Percentiles rank a stretch among this genome's conserved stretches.
Evolutionary conservation across 2,329 filamentous ascomycete species (phyloP).

Genomic region (Didymella pinodella): DNA sequence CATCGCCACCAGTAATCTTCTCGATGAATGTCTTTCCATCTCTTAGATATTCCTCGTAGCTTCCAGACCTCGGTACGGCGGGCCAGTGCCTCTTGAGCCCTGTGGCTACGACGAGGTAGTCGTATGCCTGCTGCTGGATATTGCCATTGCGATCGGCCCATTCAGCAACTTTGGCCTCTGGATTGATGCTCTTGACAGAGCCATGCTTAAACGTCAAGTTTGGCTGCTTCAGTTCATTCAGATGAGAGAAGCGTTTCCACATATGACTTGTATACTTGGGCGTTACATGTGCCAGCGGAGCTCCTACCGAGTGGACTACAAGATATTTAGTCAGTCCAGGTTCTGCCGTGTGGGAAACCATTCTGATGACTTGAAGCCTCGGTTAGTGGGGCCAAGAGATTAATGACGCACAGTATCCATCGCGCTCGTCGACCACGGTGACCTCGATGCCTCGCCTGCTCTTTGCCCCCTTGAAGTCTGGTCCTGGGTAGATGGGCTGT

Average conservation of each 20-base stretch:
- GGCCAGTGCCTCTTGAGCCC: constrained; percentile 76
- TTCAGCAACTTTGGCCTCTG: constrained; percentile 65
- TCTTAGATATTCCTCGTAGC: constrained; percentile 67
- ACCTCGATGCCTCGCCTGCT: constrained; percentile 69
- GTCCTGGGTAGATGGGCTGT: constrained; percentile 52
- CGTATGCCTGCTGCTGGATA: constrained; percentile 63
- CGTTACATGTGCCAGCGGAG: constrained; percentile 74
- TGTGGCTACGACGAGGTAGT: constrained; percentile 77
- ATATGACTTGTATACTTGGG: constrained; percentile 69
- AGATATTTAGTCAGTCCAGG: constrained; percentile 30
- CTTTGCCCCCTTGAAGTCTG: constrained; percentile 43
- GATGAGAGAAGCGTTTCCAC: constrained; percentile 74
- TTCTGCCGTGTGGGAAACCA: constrained; percentile 20
- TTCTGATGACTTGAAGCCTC: constrained; percentile 21
- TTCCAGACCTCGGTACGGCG: constrained; percentile 72
- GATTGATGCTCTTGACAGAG: constrained; percentile 67
- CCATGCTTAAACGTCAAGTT: constrained; percentile 72
- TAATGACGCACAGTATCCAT: constrained; percentile 74
- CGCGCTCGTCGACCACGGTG: constrained; percentile 79
- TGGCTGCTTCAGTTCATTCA: constrained; percentile 70
- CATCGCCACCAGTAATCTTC: constrained; percentile 44
- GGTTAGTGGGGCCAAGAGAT: constrained; percentile 27
- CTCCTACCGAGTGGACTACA: constrained; percentile 77
- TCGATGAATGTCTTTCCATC: constrained; percentile 69
- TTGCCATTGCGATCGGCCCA: constrained; percentile 61